phyloP scores from a whole-genome alignment of 352 stramenopile species.

The Blastocystis sp. region DNA sequence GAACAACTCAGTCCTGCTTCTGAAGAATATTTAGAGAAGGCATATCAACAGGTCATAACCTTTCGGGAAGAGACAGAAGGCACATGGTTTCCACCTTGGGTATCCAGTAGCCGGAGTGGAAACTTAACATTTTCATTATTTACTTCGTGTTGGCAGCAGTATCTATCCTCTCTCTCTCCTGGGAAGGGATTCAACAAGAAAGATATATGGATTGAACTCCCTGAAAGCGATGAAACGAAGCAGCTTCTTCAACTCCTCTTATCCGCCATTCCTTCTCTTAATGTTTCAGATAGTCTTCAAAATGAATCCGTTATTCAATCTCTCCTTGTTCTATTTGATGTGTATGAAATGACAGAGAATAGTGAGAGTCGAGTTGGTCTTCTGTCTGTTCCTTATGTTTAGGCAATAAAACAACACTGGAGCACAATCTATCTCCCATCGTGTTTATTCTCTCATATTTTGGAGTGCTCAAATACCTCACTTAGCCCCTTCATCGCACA shows the following conservation, averaged over 20 bases:
- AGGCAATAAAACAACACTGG: slow-evolving; percentile 46
- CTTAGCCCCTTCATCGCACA: background rate
- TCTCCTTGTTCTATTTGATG: background rate
- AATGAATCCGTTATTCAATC: slow-evolving; percentile 1
- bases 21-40: background rate
- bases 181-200: background rate
- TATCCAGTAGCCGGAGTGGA: background rate
- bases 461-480: background rate
- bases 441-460: slow-evolving; percentile 5
- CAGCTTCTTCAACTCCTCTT: background rate
- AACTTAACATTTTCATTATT: background rate
- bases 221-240: background rate
- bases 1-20: background rate
- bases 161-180: background rate
- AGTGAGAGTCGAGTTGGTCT: background rate
- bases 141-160: background rate
- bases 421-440: slow-evolving; percentile 13
- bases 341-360: slow-evolving; percentile 49
- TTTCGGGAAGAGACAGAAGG: background rate
- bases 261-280: background rate
- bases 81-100: background rate
- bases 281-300: background rate
- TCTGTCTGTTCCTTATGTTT: background rate
- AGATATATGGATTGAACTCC: background rate
- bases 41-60: background rate